Base-by-base conservation (phyloP, 1,139 yeast genomes). In the Suhomyces ambrosiae region DNA sequence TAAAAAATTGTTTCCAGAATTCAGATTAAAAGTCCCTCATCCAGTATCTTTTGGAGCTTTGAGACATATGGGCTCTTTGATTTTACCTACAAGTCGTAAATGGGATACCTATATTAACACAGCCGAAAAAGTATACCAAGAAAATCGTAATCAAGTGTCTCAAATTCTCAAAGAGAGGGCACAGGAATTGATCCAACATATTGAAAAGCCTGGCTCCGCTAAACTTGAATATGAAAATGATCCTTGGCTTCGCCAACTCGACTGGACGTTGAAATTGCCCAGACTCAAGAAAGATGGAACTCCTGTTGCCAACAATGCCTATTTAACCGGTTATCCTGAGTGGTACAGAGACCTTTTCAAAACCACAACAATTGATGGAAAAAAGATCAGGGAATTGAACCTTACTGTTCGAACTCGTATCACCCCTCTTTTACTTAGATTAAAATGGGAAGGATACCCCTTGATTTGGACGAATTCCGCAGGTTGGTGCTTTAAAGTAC, bases 11-110 rank as follows among this genome's bases (percentile, higher is more conserved):
- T 76, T 83, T 32, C 96, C 96, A 0, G 65, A 68, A 23, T 94
- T 86, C 53, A 61, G 78, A 27, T 53, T 65, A 21, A 76, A 80
- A 36, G 80, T 90, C 23, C 96, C 97, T 0, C 98, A 94, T 60
- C 97, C 98, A 0, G 96, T 90, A 2, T 87, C 95, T 16, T 86
- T 92, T 66, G 92, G 95, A 1, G 97, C 96, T 0, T 65, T 92
- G 40, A 72, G 85, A 45, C 84, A 81, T 44, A 68, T 94, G 55
- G 83, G 90, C 4, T 72, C 83, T n/a, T 76, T 86, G 37, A 76
- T 90, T 35, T 65, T 94, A 32, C 96, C 99, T 2, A 85, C 95
- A 1, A 79, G 86, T 13, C 61, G 62, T 11, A 65, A 74, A 23
- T 94, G 98, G 98, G 71, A 80, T 14, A 56, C 72, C 3, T 94